Base-by-base conservation (phyloP, 345 rosid species). In the Reutealis trisperma region DNA sequence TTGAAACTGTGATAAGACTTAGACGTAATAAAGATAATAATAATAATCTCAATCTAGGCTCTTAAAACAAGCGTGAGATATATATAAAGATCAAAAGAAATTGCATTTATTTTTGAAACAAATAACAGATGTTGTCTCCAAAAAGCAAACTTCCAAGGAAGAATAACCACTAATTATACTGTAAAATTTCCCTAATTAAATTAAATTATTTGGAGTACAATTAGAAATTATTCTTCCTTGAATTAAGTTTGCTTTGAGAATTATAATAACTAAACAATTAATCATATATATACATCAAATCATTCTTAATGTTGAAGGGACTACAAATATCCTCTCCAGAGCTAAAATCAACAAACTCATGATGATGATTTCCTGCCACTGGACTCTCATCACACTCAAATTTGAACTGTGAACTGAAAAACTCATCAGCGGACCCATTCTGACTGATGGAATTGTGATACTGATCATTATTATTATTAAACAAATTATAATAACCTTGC, bases 361-460 rank as follows among this genome's bases (percentile, higher is more conserved):
- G 41, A 4, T 37, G 68, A 37, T 75, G 87, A 67, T 71, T 83
- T 72, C 88, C 91, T n/a, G 85, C 67, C 75, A 37, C 41, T 37
- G 41, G 6, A 37, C 41, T 37, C 41, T 78, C 83, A 62, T 82
- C 90, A 70, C 79, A 75, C 78, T 85, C 87, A 12, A 89, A 86
- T 62, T 85, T 84, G 80, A 92, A 88, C 63, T 81, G 78, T 24
- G 93, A 66, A 72, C 78, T 72, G 69, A 82, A 80, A 74, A 87
- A 77, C 45, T 90, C 88, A 22, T 78, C 81, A 9, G 76, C 62
- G 13, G 84, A 86, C 16, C 77, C 83, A 45, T 78, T 76, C 65
- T 76, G 74, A 5, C 16, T 54, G 18, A 58, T 65, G 32, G 81
- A 85, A 73, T 75, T 65, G 16, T 80, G 74, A 73, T 82, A 51